Evolutionary conservation across 495 filamentous ascomycete species (phyloP), one percentile per base, ranked within the genome.

Genomic region (Rostrohypoxylon terebratum): DNA sequence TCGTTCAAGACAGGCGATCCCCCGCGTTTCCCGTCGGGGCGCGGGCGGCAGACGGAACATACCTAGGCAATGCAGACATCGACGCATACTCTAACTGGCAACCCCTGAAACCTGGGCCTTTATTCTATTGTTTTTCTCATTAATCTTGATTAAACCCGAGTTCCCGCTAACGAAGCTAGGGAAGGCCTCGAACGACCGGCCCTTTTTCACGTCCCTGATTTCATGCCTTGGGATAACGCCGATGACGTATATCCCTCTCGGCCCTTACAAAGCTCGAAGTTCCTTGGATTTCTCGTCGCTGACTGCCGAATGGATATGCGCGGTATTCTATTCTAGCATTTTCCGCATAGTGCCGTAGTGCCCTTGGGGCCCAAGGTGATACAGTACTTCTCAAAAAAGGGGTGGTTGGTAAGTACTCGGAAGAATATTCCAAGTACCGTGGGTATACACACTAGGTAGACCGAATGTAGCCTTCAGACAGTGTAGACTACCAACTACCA

Each of bases 291-390:
- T n/a, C 10, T 31, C 23, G 14, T 28, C 44, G 38, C 54, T 54
- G 31, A 48, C 21, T 31, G 45, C 1, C 62, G 28, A 33, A 28
- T 21, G 38, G 42, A 62, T 45, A 50, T 58, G 54, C 36, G n/a
- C 47, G 20, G 16, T 51, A 23, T 45, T 45, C 36, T 36, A 69
- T 65, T 60, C 48, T 63, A 4, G 9, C 51, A 38, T 42, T 18
- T 60, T 57, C 20, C 38, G 38, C 38, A 42, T 42, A 42, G 4
- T 42, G 38, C 13, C 34, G 34, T 38, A 38, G 28, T 38, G 34
- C 13, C 38, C 64, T 73, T 66, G 66, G 50, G 59, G 71, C 71
- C 71, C 42, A 74, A 74, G 71, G 71, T 74, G 51, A 66, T 57
- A 74, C 71, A 70, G 50, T 47, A 50, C 33, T 33, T 68, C 55